Conservation (phyloP, 148 eudicot species). For the Silene uniflora region DNA sequence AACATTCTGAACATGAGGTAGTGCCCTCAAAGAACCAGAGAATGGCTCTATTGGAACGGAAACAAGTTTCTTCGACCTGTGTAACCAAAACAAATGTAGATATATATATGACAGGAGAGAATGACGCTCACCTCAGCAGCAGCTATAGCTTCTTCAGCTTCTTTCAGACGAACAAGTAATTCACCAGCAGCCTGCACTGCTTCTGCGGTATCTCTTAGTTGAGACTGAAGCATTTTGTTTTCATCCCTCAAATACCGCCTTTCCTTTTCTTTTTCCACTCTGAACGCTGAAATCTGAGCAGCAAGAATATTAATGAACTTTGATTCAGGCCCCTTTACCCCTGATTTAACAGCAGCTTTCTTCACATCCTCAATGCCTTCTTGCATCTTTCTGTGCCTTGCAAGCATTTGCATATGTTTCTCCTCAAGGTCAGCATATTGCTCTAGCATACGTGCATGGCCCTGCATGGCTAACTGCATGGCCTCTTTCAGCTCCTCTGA, state of each 20-base stretch:
- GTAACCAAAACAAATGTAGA: too few species aligned
- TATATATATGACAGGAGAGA: too few species aligned
- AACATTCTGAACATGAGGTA: neutral
- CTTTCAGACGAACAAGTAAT: constrained; percentile 88
- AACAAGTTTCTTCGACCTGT: too few species aligned
- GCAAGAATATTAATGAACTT: constrained; percentile 89
- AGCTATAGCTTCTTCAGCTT: constrained; percentile 88
- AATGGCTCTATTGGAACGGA: too few species aligned
- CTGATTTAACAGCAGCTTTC: constrained; percentile 85
- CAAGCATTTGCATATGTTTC: constrained; percentile 78
- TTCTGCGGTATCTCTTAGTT: constrained; percentile 90
- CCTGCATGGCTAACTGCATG: constrained; percentile 88
- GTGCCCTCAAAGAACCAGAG: too few species aligned
- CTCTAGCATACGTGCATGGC: constrained; percentile 98
- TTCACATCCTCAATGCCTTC: constrained; percentile 92
- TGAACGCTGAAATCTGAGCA: constrained; percentile 74
- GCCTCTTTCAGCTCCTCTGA: constrained; percentile 93
- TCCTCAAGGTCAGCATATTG: constrained; percentile 93
- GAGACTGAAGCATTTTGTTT: constrained; percentile 77
- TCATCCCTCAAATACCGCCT: constrained; percentile 75
- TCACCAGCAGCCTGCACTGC: constrained; percentile 99
- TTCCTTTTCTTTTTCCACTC: constrained; percentile 85
- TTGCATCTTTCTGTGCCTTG: constrained; percentile 64
- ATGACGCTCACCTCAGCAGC: constrained; percentile 65
- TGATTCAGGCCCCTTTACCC: constrained; percentile 82